Percentiles rank a stretch among this genome's conserved stretches.
These are phyloP conservation scores for Ustilago loliicola DNA, from an alignment of 1,284 basidiomycete genomes.

Conservation along the genomic window DNA sequence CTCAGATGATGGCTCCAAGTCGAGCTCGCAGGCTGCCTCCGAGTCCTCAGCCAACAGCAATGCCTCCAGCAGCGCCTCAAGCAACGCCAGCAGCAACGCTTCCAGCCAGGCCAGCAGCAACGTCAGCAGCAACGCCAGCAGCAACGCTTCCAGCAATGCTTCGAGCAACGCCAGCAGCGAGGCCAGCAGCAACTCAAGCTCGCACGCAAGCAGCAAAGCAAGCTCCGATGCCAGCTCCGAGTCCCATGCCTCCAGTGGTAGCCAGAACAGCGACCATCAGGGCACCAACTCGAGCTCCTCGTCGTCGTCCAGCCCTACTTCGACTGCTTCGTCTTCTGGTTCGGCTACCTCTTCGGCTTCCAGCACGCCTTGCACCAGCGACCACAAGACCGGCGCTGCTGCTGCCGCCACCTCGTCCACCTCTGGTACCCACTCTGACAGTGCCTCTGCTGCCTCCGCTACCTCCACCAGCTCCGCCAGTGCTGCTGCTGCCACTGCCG, in stretches of 20 bases:
- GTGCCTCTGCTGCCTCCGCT: conserved; percentile 9
- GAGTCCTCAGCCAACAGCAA: conserved; percentile 11
- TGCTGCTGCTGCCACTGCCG: conserved; percentile 11
- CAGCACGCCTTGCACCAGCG: conserved; percentile 28
- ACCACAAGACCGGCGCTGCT: conserved; percentile 20
- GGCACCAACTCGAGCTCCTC: conserved; percentile 12
- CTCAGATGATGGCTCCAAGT: conserved; percentile 25
- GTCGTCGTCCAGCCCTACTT: conserved; percentile 26
- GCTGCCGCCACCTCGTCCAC: conserved; percentile 9
- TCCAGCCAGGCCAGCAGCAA: neutral
- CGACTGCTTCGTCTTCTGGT: conserved; percentile 24
- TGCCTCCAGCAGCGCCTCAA: neutral
- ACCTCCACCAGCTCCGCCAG: conserved; percentile 14
- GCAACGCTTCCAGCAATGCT: neutral
- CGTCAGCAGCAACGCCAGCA: neutral
- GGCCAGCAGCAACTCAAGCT: conserved; percentile 14
- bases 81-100: neutral
- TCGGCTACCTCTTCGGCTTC: conserved; percentile 20
- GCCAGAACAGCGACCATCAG: neutral
- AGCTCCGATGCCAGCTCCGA: conserved; percentile 16
- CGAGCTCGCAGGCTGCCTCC: conserved; percentile 6
- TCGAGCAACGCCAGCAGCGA: neutral
- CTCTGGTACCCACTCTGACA: conserved; percentile 3
- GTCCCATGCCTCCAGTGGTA: conserved; percentile 10
- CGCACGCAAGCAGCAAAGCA: conserved; percentile 16